A percentile compares a stretch with the other conserved stretches of the same genome.
phyloP scores from a whole-genome alignment of 257 asterid genomes.

The Capsicum pubescens region DNA sequence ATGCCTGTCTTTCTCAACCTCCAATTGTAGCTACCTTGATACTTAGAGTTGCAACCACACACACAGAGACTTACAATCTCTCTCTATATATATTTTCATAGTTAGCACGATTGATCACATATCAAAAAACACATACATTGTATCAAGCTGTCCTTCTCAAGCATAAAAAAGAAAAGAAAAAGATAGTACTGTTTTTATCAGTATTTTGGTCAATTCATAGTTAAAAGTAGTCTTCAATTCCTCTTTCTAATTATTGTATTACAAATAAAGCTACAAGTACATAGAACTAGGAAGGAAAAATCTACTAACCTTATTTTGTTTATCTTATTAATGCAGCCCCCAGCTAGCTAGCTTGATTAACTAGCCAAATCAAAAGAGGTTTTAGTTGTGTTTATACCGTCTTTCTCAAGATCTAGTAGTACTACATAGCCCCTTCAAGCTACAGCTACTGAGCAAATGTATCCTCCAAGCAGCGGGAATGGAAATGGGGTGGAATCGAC shows the following conservation, averaged over 20 bases:
- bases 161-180: not conserved
- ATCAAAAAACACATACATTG: not conserved
- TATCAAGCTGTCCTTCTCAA: not conserved
- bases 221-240: not conserved
- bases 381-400: not conserved
- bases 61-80: no score
- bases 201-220: not conserved
- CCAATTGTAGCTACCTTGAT: not conserved
- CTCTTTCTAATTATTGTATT: not conserved
- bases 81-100: not conserved
- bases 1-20: conserved; percentile 23
- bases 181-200: not conserved
- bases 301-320: not conserved
- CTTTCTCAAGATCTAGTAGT: conserved; percentile 33
- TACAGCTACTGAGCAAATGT: conserved; percentile 33
- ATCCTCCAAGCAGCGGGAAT: conserved; percentile 39
- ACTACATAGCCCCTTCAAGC: not conserved
- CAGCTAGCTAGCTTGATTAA: no score
- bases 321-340: not conserved
- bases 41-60: not conserved
- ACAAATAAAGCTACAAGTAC: not conserved
- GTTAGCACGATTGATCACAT: not conserved
- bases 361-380: not conserved
- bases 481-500: no score
- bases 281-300: not conserved